These are phyloP conservation scores for Cladorrhinum sp. DNA, from an alignment of 2,329 filamentous ascomycete genomes.

Conservation along the genomic window DNA sequence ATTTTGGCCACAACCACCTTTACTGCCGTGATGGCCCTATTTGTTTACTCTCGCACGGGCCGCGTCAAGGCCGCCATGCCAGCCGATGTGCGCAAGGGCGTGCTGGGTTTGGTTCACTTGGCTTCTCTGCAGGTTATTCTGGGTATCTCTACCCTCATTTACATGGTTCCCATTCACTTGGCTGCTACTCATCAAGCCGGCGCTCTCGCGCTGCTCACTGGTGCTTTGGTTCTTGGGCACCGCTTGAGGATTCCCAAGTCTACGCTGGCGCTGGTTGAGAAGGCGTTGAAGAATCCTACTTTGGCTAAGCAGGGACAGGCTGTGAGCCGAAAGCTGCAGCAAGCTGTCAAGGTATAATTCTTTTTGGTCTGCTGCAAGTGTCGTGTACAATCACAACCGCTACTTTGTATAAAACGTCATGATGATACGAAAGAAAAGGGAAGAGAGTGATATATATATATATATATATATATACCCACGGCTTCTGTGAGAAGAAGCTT, in stretches of 20 bases:
- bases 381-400: not conserved
- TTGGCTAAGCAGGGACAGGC: constrained; percentile 3
- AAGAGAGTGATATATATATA: too few relatives aligned
- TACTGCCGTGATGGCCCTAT: constrained; percentile 73
- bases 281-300: constrained; percentile 35
- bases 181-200: constrained; percentile 93
- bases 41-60: constrained; percentile 72
- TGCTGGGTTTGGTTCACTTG: constrained; percentile 78
- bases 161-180: constrained; percentile 84
- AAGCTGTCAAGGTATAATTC: not conserved
- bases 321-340: constrained; percentile 15
- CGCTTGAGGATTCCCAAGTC: constrained; percentile 70
- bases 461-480: not conserved
- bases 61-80: constrained; percentile 59
- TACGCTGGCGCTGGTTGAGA: constrained; percentile 59
- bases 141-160: constrained; percentile 87
- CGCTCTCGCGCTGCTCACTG: constrained; percentile 78
- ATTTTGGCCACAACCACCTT: constrained; percentile 89
- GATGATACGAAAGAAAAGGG: not conserved
- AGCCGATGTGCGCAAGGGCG: constrained; percentile 61
- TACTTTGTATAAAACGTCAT: not conserved
- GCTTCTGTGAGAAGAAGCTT: not conserved
- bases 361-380: not conserved
- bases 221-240: constrained; percentile 74
- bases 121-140: constrained; percentile 78